A percentile compares a stretch with the other conserved stretches of the same genome.
These are phyloP conservation scores for Royoungia palumana DNA, from an alignment of 768 basidiomycete species.

Conservation along the genomic window DNA sequence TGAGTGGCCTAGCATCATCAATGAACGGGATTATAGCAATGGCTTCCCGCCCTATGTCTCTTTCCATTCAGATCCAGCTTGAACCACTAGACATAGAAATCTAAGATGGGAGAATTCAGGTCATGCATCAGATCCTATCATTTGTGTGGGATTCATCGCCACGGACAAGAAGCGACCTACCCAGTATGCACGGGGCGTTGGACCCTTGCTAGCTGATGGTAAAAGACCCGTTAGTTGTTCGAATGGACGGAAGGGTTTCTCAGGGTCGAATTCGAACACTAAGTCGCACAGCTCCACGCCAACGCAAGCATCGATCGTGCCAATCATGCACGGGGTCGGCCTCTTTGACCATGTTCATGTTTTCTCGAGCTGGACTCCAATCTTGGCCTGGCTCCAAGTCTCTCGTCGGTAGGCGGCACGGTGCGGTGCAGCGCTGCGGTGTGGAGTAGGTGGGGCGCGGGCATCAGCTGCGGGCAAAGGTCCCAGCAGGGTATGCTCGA, in stretches of 20 bases:
- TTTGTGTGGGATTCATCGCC: not conserved
- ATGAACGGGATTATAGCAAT: slow-evolving; percentile 99
- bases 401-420: too few species aligned
- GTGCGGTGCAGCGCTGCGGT: too few species aligned
- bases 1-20: slow-evolving; percentile 69
- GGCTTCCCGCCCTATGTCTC: slow-evolving; percentile 98
- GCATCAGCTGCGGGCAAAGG: too few species aligned
- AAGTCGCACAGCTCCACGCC: too few species aligned
- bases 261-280: slow-evolving; percentile 83
- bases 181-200: slow-evolving; percentile 82
- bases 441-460: too few species aligned
- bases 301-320: too few species aligned
- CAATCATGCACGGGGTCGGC: too few species aligned
- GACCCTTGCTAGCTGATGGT: slow-evolving; percentile 84
- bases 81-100: slow-evolving; percentile 92
- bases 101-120: slow-evolving; percentile 79
- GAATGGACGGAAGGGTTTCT: slow-evolving; percentile 86
- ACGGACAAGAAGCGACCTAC: slow-evolving; percentile 37
- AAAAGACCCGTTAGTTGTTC: slow-evolving; percentile 98
- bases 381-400: too few species aligned
- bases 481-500: too few species aligned
- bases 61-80: slow-evolving; percentile 96
- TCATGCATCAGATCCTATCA: slow-evolving; percentile 85
- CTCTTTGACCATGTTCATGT: slow-evolving; percentile 61
- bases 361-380: slow-evolving; percentile 57